phyloP scores from a whole-genome alignment of 768 basidiomycete genomes.

The Lyophyllum decastes region DNA sequence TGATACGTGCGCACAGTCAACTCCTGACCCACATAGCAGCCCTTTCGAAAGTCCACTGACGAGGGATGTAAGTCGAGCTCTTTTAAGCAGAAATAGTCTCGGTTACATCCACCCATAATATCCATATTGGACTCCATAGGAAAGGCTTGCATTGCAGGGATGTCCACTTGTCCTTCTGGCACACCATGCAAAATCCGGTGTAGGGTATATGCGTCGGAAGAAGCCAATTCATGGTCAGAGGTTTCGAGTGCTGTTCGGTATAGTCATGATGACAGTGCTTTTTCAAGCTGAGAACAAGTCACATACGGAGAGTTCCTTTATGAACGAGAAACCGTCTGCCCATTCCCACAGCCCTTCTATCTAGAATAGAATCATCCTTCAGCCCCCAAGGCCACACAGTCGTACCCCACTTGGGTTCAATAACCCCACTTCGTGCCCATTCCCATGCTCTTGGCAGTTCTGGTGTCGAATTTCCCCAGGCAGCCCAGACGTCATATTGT shows the following conservation, averaged over 20 bases:
- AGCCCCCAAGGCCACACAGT: conserved; percentile 62
- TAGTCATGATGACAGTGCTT: neutral
- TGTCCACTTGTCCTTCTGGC: conserved; percentile 83
- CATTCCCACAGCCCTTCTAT: conserved; percentile 77
- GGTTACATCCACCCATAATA: conserved; percentile 88
- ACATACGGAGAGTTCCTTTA: conserved; percentile 77
- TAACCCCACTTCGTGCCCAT: conserved; percentile 69
- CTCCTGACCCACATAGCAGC: conserved; percentile 98
- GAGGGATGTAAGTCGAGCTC: conserved; percentile 9
- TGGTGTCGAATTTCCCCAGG: conserved; percentile 57
- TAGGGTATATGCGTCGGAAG: conserved; percentile 62
- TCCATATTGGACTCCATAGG: conserved; percentile 97
- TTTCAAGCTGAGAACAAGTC: neutral
- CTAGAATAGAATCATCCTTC: conserved; percentile 50
- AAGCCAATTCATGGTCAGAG: conserved; percentile 54
- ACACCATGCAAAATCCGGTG: conserved; percentile 84
- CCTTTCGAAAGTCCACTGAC: conserved; percentile 91
- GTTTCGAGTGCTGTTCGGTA: conserved; percentile 48
- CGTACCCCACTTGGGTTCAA: conserved; percentile 73
- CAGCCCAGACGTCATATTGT: conserved; percentile 80
- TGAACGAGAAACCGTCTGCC: conserved; percentile 70
- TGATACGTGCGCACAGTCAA: conserved; percentile 96
- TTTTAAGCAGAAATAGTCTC: neutral
- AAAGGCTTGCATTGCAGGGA: conserved; percentile 74
- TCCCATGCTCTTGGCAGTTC: conserved; percentile 41